Evolutionary conservation across 1,139 yeast genomes (phyloP).

Genomic region (Pichia sp.): DNA sequence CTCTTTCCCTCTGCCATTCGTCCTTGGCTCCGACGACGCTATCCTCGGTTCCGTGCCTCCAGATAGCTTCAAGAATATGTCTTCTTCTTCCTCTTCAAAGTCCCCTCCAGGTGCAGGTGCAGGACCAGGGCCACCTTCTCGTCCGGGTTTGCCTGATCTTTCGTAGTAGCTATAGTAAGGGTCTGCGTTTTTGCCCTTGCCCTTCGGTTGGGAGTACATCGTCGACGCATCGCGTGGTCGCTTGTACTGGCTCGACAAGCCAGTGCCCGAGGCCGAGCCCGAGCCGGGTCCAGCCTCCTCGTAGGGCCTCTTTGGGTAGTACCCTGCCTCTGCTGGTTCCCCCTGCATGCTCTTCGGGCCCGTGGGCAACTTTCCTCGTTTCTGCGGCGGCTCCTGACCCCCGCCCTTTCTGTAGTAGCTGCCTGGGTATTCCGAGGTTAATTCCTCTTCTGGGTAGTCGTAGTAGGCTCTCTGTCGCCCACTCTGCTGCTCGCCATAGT

Average conservation of each 20-base stretch:
- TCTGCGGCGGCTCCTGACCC: neutral
- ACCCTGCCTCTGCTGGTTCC: neutral
- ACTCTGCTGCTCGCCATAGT: neutral
- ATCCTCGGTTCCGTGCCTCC: neutral
- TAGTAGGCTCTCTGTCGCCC: conserved; percentile 1
- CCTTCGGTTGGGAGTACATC: neutral
- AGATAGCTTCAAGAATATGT: conserved; percentile 13
- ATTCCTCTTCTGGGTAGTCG: neutral
- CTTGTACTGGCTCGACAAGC: neutral
- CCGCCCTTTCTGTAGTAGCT: neutral
- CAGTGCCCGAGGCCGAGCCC: neutral
- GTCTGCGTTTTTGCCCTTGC: neutral
- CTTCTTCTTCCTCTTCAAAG: conserved; percentile 14
- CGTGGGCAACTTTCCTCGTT: conserved; percentile 17
- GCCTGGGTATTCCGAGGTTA: neutral
- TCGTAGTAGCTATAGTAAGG: neutral
- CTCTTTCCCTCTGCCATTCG: neutral
- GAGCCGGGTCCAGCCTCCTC: neutral
- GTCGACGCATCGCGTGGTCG: neutral
- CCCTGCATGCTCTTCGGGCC: conserved; percentile 19
- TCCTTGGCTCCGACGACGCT: no score
- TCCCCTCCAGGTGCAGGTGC: neutral
- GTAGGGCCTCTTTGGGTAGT: conserved; percentile 1
- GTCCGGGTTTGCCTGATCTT: neutral
- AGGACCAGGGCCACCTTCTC: neutral